These are phyloP conservation scores for Neostapfia colusana DNA, from an alignment of 176 grass and related monocot species.

Conservation along the genomic window DNA sequence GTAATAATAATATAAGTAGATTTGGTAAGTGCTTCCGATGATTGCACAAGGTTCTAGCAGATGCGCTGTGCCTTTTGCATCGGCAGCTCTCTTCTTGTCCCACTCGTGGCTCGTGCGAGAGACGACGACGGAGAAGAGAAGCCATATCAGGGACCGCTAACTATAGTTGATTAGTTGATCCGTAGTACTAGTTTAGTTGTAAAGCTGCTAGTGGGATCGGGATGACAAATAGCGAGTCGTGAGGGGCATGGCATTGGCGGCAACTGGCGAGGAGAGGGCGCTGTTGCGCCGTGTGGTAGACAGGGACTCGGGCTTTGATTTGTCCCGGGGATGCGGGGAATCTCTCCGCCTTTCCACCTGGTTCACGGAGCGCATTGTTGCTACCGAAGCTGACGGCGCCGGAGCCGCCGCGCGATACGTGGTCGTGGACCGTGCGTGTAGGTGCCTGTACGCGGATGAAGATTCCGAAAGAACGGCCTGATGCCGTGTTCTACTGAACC, in stretches of 20 bases:
- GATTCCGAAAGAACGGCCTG: background rate
- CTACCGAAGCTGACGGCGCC: background rate
- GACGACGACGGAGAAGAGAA: background rate
- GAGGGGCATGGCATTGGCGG: constrained; percentile 4
- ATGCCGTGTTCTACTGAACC: background rate
- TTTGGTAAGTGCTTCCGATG: background rate
- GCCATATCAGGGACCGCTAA: background rate
- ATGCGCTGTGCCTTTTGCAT: background rate
- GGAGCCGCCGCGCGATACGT: background rate
- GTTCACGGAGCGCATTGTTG: background rate
- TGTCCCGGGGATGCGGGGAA: constrained; percentile 28
- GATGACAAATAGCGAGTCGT: background rate
- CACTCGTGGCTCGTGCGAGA: constrained; percentile 16
- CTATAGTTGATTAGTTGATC: background rate
- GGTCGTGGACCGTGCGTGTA: background rate
- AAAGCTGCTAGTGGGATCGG: constrained; percentile 12
- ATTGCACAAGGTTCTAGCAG: background rate
- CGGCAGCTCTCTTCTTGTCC: background rate
- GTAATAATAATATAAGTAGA: background rate
- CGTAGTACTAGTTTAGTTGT: background rate
- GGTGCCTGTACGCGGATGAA: background rate
- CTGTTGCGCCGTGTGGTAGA: constrained; percentile 20
- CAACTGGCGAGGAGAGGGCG: background rate
- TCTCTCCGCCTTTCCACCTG: constrained; percentile 19
- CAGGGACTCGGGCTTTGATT: background rate